Base-by-base conservation (phyloP, 2,329 filamentous ascomycete species). In the Byssochlamys sp. region DNA sequence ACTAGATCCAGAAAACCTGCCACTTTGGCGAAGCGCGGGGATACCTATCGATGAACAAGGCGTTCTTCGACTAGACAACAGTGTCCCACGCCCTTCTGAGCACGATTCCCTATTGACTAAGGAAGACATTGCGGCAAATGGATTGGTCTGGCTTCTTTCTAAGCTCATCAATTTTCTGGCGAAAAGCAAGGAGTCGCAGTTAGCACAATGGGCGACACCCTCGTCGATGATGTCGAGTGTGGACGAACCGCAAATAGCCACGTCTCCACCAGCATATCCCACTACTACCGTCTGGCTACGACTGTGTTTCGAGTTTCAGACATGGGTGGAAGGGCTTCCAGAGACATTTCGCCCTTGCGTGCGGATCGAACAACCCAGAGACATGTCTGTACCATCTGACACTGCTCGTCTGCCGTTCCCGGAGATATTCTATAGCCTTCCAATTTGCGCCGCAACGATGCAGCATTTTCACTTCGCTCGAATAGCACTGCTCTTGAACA, bases 401-500 rank as follows among this genome's bases (percentile, higher is more conserved):
- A 60, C 66, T 54, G 67, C 65, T 26, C 59, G 59, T 55, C 67
- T 67, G 52, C 74, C 73, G 60, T 84, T 78, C 67, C 78, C 70
- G 0, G 81, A 84, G 62, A 76, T 84, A 6, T 86, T 83, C 78
- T 85, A 84, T 66, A 79, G 79, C 55, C 75, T 83, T 0, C 78
- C 84, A 0, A 81, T 84, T 69, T 86, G 82, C 67, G 83, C 82
- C 0, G 80, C 82, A 3, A 80, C 83, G 0, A 85, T 86, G 78
- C 83, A 86, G 63, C 79, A 79, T 59, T 86, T 85, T 61, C 81
- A 87, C 63, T 86, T 87, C 74, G 82, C 82, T 0, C 78, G 81
- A 50, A 83, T 86, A 10, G 77, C 85, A 3, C 67, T 87, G 0
- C 75, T 84, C 11, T 77, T 85, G 61, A 85, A 87, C 63, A 80